Conservation (phyloP, 2,329 filamentous ascomycete genomes). For the Beauveria caledonica region DNA sequence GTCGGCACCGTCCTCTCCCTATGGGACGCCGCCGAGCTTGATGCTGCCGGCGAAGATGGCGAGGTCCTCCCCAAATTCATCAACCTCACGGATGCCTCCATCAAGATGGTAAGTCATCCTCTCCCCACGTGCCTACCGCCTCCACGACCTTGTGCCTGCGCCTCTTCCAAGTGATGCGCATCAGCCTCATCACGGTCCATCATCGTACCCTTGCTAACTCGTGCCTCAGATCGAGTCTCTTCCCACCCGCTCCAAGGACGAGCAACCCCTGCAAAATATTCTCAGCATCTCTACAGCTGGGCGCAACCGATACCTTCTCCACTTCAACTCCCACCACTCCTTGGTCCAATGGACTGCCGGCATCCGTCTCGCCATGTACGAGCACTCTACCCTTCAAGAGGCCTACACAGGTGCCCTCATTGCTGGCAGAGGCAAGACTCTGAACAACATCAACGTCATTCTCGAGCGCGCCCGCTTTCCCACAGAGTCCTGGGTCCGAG, state of each 20-base stretch:
- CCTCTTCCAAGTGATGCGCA: neutral
- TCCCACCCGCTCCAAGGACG: constrained; percentile 67
- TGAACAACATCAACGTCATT: constrained; percentile 87
- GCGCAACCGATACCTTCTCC: constrained; percentile 87
- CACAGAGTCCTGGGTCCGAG: constrained; percentile 87
- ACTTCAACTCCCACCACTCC: constrained; percentile 92
- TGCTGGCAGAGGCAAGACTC: constrained; percentile 78
- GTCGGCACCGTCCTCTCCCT: constrained; percentile 90
- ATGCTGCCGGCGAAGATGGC: constrained; percentile 74
- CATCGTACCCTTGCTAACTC: neutral
- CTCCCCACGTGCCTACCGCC: neutral
- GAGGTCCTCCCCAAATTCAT: constrained; percentile 89
- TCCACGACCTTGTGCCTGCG: neutral
- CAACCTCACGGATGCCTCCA: constrained; percentile 92
- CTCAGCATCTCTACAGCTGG: constrained; percentile 93
- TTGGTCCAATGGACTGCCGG: constrained; percentile 93
- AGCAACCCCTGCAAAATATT: constrained; percentile 85
- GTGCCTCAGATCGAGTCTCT: constrained; percentile 68
- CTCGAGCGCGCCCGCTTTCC: constrained; percentile 72
- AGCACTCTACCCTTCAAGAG: constrained; percentile 87
- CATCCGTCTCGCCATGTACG: constrained; percentile 88
- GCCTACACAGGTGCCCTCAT: constrained; percentile 94
- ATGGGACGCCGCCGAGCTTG: constrained; percentile 90
- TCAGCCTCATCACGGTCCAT: neutral
- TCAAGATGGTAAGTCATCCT: constrained; percentile 72